Evolutionary conservation across 768 basidiomycete genomes (phyloP), one percentile per base, ranked within the genome.

Genomic region (Vararia minispora): DNA sequence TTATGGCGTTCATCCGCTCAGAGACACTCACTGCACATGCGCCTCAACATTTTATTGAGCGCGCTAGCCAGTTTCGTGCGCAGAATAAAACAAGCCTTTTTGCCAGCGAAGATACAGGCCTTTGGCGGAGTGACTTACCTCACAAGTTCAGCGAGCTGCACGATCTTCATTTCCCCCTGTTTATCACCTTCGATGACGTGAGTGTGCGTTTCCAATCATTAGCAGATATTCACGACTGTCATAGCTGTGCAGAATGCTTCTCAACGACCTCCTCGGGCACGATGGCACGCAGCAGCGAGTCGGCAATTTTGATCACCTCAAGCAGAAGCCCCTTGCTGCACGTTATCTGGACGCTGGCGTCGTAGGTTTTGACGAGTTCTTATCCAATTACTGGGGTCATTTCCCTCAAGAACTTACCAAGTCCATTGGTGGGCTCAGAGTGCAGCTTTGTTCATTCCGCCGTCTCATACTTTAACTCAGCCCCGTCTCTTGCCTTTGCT

Each of bases 101-200:
- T 7, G 52, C 69, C 42, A 39, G 52, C 0, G 71, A 76, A 17
- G 72, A 73, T 23, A 57, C 66, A 31, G 52, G 42, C 2, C 52
- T 55, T 37, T 59, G 61, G 59, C 55, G 63, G 13, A 56, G 41
- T 12, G 60, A 69, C 43, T 59, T 79, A 4, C 80, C 80, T 1
- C 37, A 46, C 20, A 61, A 50, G 25, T 85, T 68, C 43, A 79
- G 76, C 35, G 62, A 66, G 8, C 58, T 85, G 12, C 51, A 61
- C 27, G 76, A 79, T 25, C 47, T 62, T 0, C 69, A 85, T 48
- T 85, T 85, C 39, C 82, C 82, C 0, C 54, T 85, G 29, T 85
- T 84, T 44, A 49, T 80, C 1, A 79, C 81, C 0, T 79, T 74
- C 38, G 72, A 82, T 48, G 61, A 64, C 35, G 81, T 78, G 44